Evolutionary conservation across 345 rosid species (phyloP), one percentile per base, ranked within the genome.

Genomic region (Heritiera fomes): DNA sequence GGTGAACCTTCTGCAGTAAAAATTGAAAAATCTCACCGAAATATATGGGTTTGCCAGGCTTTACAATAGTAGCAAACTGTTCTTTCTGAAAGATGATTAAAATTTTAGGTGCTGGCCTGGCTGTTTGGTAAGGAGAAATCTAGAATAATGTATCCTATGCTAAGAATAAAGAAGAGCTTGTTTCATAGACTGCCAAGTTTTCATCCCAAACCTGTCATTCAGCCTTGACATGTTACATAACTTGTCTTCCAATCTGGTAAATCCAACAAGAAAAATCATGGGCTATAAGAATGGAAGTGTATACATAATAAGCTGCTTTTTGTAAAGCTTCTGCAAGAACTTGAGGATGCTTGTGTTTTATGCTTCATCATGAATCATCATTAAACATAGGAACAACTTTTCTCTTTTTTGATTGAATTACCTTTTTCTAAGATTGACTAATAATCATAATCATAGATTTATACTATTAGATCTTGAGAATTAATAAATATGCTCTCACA

Each of bases 341-440:
- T 67, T 43, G 23, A 58, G 17, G 49, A 40, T 56, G 7, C 17
- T 34, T 34, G 40, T 65, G 5, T 73, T 72, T 45, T 20, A 41
- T 68, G 13, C 76, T 59, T 77, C 55, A 56, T 50, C 81, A 61
- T 76, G 72, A 38, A 77, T 38, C 80, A 79, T 67, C 49, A 79
- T 79, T 49, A 46, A 60, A 41, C 65, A n/a, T 30, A 12, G 30
- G 45, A 32, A 67, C 68, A 34, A 30, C 11, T 64, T 71, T 41
- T 45, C 18, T 69, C 53, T 68, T n/a, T 66, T 41, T 18, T 1
- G 17, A 23, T 23, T 65, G 47, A 61, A 61, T 23, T 30, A 65
- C 10, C 47, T 40, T 4, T 40, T 40, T 64, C 28, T 23, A 23
- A 23, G 28, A 23, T 23, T 23, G 10, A 62, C 41, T 62, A 13